These are phyloP conservation scores for Speleostelium caveatum DNA, from an alignment of 78 protist genomes.

Conservation along the genomic window DNA sequence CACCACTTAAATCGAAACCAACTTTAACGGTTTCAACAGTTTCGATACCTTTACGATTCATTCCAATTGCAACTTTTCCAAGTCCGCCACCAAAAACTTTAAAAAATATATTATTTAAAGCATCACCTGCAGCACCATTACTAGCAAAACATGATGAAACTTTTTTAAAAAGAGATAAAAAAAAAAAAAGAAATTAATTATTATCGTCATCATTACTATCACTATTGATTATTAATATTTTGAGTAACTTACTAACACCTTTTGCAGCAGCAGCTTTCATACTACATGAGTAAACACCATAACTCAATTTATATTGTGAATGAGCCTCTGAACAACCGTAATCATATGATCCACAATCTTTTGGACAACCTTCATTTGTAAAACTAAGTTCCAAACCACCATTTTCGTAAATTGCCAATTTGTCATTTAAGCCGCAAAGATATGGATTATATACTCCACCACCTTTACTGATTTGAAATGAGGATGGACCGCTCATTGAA, in stretches of 20 bases:
- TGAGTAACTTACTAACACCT: slow-evolving; percentile 12
- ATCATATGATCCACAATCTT: neutral
- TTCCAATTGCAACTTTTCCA: neutral
- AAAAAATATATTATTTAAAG: slow-evolving; percentile 14
- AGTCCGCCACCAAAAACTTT: neutral
- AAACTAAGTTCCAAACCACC: neutral
- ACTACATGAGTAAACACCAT: slow-evolving; percentile 7
- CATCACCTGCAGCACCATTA: neutral
- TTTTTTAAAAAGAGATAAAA: neutral
- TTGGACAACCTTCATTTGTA: slow-evolving; percentile 14
- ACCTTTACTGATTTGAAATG: neutral
- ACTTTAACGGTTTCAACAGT: neutral
- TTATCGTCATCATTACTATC: neutral
- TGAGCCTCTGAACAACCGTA: slow-evolving; percentile 7
- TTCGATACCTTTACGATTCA: neutral
- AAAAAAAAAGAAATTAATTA: neutral
- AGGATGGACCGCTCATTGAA: neutral
- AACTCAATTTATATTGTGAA: neutral
- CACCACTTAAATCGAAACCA: neutral
- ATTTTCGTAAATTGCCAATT: neutral
- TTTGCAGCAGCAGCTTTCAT: neutral
- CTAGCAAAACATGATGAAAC: neutral
- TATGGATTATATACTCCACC: neutral
- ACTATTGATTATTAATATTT: neutral
- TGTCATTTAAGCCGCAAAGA: neutral